These are phyloP conservation scores for Berkeleyomyces rouxiae DNA, from an alignment of 2,329 filamentous ascomycete genomes.

Conservation along the genomic window DNA sequence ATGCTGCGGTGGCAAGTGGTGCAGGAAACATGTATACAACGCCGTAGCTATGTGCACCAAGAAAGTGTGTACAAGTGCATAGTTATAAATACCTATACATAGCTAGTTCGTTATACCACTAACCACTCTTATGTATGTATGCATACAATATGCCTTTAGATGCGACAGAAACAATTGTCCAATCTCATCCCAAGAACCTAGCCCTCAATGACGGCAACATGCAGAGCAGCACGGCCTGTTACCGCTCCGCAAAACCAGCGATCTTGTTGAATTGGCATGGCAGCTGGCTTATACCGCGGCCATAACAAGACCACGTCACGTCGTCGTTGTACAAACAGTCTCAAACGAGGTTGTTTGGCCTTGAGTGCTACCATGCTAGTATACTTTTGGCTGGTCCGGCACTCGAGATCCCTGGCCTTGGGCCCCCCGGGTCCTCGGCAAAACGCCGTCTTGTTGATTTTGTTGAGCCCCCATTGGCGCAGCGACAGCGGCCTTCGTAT, in stretches of 20 bases:
- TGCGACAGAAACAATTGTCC: no score
- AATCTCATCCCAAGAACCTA: no score
- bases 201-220: neutral
- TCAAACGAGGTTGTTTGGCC: neutral
- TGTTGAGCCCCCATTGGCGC: neutral
- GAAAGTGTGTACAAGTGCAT: no score
- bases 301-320: neutral
- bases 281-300: neutral
- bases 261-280: neutral
- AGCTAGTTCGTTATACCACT: no score
- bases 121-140: no score
- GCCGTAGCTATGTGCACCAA: no score
- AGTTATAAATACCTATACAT: no score
- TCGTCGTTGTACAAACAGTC: neutral
- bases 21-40: no score
- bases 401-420: neutral
- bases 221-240: neutral
- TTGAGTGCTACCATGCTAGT: neutral
- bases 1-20: no score
- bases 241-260: neutral
- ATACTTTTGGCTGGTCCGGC: neutral
- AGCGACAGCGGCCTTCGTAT: neutral
- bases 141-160: no score
- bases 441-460: neutral
- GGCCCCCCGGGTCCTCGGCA: neutral